Evolutionary conservation across 2,329 filamentous ascomycete genomes (phyloP), one percentile per base, ranked within the genome.

Genomic region (Cryphonectria japonica): DNA sequence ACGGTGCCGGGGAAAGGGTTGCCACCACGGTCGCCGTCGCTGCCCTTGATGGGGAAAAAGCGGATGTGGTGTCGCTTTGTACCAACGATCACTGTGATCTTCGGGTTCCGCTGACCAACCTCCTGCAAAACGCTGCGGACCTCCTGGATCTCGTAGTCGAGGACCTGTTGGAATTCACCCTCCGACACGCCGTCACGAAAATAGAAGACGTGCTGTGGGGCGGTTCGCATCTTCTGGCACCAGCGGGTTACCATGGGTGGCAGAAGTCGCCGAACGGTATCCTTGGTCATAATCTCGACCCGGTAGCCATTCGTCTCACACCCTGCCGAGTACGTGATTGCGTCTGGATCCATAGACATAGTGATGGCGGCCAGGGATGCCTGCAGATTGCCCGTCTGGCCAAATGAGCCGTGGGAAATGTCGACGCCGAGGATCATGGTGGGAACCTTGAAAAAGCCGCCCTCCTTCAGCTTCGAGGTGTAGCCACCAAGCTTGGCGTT

Each of bases 41-140:
- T 80, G 16, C 64, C 50, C 32, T 63, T 52, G 64, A 88, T 86
- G 0, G 96, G 95, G 83, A 98, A 98, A 79, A 97, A 94, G 22
- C 96, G 92, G 68, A 97, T 90, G 77, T 98, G 95, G 75, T 99
- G 96, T 3, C 96, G 92, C 86, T 99, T 99, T 1, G 93, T 95
- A 0, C 93, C 95, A 62, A 98, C 88, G 57, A 97, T 89, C 14
- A 97, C 94, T 0, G 94, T 94, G 77, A 98, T 91, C 78, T 92
- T 92, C 2, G 92, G 83, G 0, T 75, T 74, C 0, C 65, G 69
- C 1, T 76, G 78, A 3, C 79, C 78, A 3, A 79, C 75, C 7
- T 85, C 79, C 43, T 77, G 75, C 75, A 94, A 87, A 37, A 84
- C 82, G 0, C 83, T 79, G 80, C 91, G 92, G 9, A 98, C 91